Conservation (phyloP, 805 yeast species). For the Kodamaea fukazawae region DNA sequence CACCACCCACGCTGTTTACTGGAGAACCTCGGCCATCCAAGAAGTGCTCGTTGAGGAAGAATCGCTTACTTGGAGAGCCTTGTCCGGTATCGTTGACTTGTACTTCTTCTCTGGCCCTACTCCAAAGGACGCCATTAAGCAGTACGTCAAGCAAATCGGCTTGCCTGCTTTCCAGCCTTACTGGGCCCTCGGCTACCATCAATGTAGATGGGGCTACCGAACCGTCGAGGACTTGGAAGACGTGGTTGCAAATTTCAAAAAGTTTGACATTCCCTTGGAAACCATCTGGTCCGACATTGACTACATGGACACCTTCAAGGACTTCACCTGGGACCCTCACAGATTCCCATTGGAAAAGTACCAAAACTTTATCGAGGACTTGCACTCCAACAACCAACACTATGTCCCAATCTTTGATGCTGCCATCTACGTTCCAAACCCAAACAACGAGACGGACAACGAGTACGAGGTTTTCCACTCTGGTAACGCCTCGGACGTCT, state of each 20-base stretch:
- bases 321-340: constrained; percentile 23
- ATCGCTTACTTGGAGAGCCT: constrained; percentile 27
- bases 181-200: constrained; percentile 27
- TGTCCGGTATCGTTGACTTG: constrained; percentile 27
- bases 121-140: constrained; percentile 22
- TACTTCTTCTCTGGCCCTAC: constrained; percentile 23
- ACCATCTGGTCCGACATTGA: constrained; percentile 27
- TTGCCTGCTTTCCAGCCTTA: constrained; percentile 25
- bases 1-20: constrained; percentile 29
- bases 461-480: constrained; percentile 16
- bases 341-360: constrained; percentile 19
- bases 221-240: constrained; percentile 16
- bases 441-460: constrained; percentile 18
- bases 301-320: constrained; percentile 24
- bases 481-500: constrained; percentile 19
- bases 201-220: constrained; percentile 25
- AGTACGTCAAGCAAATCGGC: constrained; percentile 21
- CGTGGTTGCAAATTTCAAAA: constrained; percentile 19
- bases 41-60: constrained; percentile 26
- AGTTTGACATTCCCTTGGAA: constrained; percentile 20
- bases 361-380: constrained; percentile 14
- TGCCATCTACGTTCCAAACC: constrained; percentile 24
- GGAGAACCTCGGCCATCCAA: constrained; percentile 28
- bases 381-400: constrained; percentile 21
- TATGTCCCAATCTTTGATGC: constrained; percentile 27